Evolutionary conservation across 768 basidiomycete species (phyloP).

Genomic region (Tylopilus subfusipes): DNA sequence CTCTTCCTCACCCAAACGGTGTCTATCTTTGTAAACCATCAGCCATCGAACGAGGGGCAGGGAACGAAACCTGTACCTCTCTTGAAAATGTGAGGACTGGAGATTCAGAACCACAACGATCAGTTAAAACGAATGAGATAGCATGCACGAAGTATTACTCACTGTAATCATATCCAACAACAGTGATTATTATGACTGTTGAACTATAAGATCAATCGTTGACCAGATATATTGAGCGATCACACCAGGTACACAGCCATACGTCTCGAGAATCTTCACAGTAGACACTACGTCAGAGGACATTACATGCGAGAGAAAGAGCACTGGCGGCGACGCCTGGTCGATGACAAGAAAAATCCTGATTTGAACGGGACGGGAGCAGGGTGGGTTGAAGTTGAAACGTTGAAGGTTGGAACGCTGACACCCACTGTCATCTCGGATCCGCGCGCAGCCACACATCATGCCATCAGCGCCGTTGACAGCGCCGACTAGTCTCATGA

Average conservation of each 20-base stretch:
- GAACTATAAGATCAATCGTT: neutral
- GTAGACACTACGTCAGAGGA: neutral
- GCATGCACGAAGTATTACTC: neutral
- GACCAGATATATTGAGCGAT: neutral
- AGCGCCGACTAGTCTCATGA: too few species aligned
- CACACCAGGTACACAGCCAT: neutral
- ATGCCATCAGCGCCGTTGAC: too few species aligned
- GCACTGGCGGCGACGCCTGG: neutral
- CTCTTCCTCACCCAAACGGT: constrained; percentile 11
- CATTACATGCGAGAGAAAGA: neutral
- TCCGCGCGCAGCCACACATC: too few species aligned
- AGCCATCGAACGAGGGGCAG: neutral
- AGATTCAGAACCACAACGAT: neutral
- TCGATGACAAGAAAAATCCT: neutral
- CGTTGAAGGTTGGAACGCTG: too few species aligned
- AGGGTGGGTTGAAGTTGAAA: too few species aligned
- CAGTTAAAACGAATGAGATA: neutral
- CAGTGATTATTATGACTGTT: constrained; percentile 3
- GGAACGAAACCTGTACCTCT: constrained; percentile 2
- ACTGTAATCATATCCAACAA: constrained; percentile 18
- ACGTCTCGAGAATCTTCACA: neutral
- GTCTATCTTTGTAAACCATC: constrained; percentile 5
- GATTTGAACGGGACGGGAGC: too few species aligned
- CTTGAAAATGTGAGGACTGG: constrained; percentile 15
- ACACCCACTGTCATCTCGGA: too few species aligned